These are phyloP conservation scores for Myrica gale DNA, from an alignment of 306 rosid species.

Conservation along the genomic window DNA sequence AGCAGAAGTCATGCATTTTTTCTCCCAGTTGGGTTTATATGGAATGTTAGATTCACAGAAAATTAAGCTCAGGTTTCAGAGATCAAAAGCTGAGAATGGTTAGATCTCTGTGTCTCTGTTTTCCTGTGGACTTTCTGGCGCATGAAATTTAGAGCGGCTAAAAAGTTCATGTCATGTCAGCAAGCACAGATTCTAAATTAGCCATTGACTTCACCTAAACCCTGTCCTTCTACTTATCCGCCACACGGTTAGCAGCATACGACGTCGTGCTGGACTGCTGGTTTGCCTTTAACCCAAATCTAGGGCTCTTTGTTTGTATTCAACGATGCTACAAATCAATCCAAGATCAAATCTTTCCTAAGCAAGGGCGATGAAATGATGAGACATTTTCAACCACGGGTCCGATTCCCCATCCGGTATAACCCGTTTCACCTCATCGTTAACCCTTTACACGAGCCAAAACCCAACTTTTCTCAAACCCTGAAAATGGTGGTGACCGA, in stretches of 20 bases:
- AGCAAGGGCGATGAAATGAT: neutral
- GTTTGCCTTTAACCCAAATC: neutral
- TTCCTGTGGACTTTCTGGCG: slow-evolving; percentile 23
- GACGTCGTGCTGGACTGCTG: neutral
- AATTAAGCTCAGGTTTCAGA: slow-evolving; percentile 2
- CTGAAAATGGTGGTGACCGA: slow-evolving; percentile 40
- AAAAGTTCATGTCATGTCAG: neutral
- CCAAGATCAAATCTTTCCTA: neutral
- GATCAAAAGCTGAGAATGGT: neutral
- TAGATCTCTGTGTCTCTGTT: neutral
- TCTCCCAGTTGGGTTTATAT: slow-evolving; percentile 24
- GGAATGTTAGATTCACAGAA: slow-evolving; percentile 11
- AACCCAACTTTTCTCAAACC: slow-evolving; percentile 24
- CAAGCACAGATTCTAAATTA: neutral
- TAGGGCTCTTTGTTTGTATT: neutral
- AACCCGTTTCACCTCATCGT: slow-evolving; percentile 5
- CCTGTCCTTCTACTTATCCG: neutral
- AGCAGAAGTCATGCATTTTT: slow-evolving; percentile 64
- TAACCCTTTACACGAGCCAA: slow-evolving; percentile 4
- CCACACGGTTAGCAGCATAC: neutral
- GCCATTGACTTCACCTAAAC: neutral
- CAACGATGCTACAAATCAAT: neutral
- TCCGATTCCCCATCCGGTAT: slow-evolving; percentile 22
- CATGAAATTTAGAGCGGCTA: slow-evolving; percentile 20
- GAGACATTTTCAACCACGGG: slow-evolving; percentile 23